Percentiles rank a stretch among this genome's conserved stretches.
Evolutionary conservation across 2,329 filamentous ascomycete species (phyloP).

Genomic region (Gliomastix tumulicola): DNA sequence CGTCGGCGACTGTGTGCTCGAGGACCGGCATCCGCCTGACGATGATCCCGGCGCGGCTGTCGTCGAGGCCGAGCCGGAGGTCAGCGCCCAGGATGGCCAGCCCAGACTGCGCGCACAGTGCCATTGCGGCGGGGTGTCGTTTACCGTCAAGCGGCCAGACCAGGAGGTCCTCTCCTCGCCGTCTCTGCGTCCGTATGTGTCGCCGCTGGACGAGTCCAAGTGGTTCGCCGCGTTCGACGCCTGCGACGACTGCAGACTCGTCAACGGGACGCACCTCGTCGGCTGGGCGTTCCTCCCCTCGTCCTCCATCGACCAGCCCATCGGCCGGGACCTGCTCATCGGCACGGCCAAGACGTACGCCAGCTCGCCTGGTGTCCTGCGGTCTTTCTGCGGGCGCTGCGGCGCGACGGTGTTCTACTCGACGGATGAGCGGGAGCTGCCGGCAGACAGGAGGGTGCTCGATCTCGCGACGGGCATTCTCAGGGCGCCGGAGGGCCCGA

Average conservation of each 20-base stretch:
- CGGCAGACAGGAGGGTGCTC: slow-evolving; percentile 24
- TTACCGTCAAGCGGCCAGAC: slow-evolving; percentile 32
- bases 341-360: slow-evolving; percentile 36
- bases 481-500: slow-evolving; percentile 32
- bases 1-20: slow-evolving; percentile 19
- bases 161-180: slow-evolving; percentile 17
- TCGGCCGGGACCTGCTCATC: slow-evolving; percentile 25
- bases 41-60: slow-evolving; percentile 15
- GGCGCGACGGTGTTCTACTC: slow-evolving; percentile 35
- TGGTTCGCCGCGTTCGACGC: slow-evolving; percentile 34
- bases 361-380: slow-evolving; percentile 27
- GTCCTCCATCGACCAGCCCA: slow-evolving; percentile 22
- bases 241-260: slow-evolving; percentile 35
- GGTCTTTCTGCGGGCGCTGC: slow-evolving; percentile 38
- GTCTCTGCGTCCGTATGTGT: slow-evolving; percentile 20
- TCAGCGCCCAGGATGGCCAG: slow-evolving; percentile 21
- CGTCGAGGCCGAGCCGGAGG: slow-evolving; percentile 17
- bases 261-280: slow-evolving; percentile 30
- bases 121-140: slow-evolving; percentile 38
- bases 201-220: slow-evolving; percentile 26
- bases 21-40: slow-evolving; percentile 25
- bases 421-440: slow-evolving; percentile 14
- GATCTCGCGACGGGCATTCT: slow-evolving; percentile 36
- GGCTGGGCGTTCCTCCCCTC: slow-evolving; percentile 35
- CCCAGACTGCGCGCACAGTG: slow-evolving; percentile 35